Evolutionary conservation across 148 eudicot genomes (phyloP).

Genomic region (Cornus suecica): DNA sequence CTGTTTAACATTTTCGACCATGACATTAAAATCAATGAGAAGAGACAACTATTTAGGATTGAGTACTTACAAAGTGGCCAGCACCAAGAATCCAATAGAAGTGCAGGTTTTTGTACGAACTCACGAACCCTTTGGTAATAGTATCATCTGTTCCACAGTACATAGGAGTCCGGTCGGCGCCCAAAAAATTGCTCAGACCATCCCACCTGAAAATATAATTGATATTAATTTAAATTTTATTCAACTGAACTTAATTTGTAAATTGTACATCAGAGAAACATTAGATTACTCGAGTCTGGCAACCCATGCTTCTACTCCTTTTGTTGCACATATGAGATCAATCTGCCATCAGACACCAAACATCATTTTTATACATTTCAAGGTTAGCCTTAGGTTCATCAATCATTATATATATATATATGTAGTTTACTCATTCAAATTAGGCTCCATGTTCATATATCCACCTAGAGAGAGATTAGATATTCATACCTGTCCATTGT

Average conservation of each 20-base stretch:
- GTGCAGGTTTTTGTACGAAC: conserved; percentile 43
- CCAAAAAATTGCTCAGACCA: conserved; percentile 29
- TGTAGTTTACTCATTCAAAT: too few relatives aligned
- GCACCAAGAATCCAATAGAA: conserved; percentile 67
- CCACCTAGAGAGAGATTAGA: not conserved
- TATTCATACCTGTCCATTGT: conserved; percentile 40
- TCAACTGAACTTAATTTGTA: not conserved
- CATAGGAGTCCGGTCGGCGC: conserved; percentile 32
- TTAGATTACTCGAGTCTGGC: conserved; percentile 39
- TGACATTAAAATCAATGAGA: too few relatives aligned
- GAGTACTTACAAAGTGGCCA: conserved; percentile 51
- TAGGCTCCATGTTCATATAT: too few relatives aligned
- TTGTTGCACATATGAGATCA: conserved; percentile 55
- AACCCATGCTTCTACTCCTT: conserved; percentile 58
- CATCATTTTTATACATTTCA: too few relatives aligned
- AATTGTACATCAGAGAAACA: not conserved
- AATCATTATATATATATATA: too few relatives aligned
- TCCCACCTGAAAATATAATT: conserved; percentile 38
- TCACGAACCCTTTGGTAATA: conserved; percentile 37
- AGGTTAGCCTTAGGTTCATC: too few relatives aligned
- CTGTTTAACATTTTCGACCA: too few relatives aligned
- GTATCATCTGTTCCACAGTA: conserved; percentile 26
- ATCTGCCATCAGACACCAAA: conserved; percentile 21
- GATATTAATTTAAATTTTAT: too few relatives aligned
- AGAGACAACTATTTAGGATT: too few relatives aligned